Evolutionary conservation across 257 asterid genomes (phyloP).

Genomic region (Linaria vulgaris): DNA sequence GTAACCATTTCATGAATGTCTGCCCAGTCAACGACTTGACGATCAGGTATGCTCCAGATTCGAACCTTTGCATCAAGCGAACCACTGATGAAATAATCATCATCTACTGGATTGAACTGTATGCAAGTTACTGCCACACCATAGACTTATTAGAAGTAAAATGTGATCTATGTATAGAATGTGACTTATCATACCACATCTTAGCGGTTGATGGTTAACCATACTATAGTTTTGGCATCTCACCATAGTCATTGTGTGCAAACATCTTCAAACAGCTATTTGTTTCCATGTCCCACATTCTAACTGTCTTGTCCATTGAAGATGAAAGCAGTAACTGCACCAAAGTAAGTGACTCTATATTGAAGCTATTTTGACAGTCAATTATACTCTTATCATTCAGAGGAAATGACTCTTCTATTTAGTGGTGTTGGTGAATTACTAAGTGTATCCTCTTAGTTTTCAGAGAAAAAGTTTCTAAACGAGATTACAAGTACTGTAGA

Average conservation of each 20-base stretch:
- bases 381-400: neutral
- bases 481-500: too few relatives aligned
- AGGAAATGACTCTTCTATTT: neutral
- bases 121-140: conserved; percentile 75
- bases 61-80: conserved; percentile 83
- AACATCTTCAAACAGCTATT: conserved; percentile 74
- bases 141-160: conserved; percentile 31
- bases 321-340: conserved; percentile 82
- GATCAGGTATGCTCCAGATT: conserved; percentile 60
- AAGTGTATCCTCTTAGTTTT: too few relatives aligned
- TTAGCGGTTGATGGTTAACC: conserved; percentile 18
- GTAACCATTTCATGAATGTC: conserved; percentile 72
- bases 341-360: neutral
- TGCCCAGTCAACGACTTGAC: conserved; percentile 70
- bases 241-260: conserved; percentile 88
- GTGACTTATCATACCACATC: conserved; percentile 28
- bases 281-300: conserved; percentile 73
- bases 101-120: conserved; percentile 75
- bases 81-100: conserved; percentile 66
- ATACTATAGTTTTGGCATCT: conserved; percentile 37
- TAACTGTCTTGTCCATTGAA: conserved; percentile 86
- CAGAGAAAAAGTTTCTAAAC: too few relatives aligned
- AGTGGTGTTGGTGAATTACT: neutral
- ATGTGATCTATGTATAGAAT: conserved; percentile 14
- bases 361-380: conserved; percentile 6